These are phyloP conservation scores for Teratosphaeria nubilosa DNA, from an alignment of 2,329 filamentous ascomycete genomes.

Conservation along the genomic window DNA sequence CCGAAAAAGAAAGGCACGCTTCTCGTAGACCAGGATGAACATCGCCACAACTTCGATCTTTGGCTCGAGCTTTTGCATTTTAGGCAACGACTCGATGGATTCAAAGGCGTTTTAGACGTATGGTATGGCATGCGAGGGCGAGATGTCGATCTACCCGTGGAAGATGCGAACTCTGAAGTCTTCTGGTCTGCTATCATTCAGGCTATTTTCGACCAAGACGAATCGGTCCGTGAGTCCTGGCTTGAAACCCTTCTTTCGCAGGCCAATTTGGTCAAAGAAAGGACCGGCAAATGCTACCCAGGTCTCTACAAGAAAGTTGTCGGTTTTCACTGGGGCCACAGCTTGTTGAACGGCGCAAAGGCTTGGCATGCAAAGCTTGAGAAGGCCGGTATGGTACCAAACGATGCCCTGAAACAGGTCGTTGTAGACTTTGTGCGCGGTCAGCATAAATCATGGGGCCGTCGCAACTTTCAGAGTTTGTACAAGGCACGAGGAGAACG, in stretches of 20 bases:
- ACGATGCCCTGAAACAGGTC: conserved; percentile 14
- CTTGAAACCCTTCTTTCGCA: conserved; percentile 31
- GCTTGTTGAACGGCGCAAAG: conserved; percentile 14
- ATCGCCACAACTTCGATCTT: conserved; percentile 22
- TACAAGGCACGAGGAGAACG: conserved; percentile 28
- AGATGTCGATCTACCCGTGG: conserved; percentile 30
- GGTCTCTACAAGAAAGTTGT: conserved; percentile 38
- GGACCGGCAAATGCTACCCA: conserved; percentile 26
- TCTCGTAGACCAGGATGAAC: conserved; percentile 23
- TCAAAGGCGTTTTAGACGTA: conserved; percentile 31
- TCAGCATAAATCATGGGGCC: conserved; percentile 2
- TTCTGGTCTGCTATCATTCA: conserved; percentile 39
- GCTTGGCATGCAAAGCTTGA: conserved; percentile 26
- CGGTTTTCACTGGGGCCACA: conserved; percentile 26
- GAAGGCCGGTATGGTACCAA: conserved; percentile 25
- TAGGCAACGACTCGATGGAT: conserved; percentile 31
- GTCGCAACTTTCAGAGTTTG: conserved; percentile 23
- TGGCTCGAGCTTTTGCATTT: conserved; percentile 35
- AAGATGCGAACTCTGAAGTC: conserved; percentile 28
- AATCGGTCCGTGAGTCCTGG: background rate
- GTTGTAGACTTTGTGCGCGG: conserved; percentile 12
- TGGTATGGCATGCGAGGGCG: conserved; percentile 32
- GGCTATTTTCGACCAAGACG: conserved; percentile 20
- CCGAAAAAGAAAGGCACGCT: conserved; percentile 8
- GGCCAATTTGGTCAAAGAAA: conserved; percentile 30